Percentiles rank a stretch among this genome's conserved stretches.
Conservation (phyloP, 768 basidiomycete species). For the Macrolepiota fuliginosa region DNA sequence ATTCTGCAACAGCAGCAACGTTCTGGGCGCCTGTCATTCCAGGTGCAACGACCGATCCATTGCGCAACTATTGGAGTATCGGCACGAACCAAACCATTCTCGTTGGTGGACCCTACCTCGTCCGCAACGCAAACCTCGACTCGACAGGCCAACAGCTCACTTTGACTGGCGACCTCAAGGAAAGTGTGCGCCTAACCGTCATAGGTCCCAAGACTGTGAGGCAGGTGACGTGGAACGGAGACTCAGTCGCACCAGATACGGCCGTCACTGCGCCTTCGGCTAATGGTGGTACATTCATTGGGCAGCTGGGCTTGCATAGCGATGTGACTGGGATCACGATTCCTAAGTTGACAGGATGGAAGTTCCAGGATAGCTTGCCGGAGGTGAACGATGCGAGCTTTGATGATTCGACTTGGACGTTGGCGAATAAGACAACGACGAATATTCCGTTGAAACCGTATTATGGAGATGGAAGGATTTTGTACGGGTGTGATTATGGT, state of each 20-base stretch:
- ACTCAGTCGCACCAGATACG: constrained; percentile 35
- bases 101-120: constrained; percentile 63
- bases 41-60: constrained; percentile 32
- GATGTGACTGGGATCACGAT: constrained; percentile 30
- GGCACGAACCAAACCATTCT: constrained; percentile 71
- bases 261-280: constrained; percentile 27
- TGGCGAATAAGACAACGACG: constrained; percentile 70
- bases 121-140: constrained; percentile 50
- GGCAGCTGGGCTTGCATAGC: constrained; percentile 35
- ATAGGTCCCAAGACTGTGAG: constrained; percentile 55
- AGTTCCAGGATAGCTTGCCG: constrained; percentile 71
- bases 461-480: constrained; percentile 73
- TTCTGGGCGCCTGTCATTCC: constrained; percentile 77
- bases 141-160: constrained; percentile 43
- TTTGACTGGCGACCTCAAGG: constrained; percentile 68
- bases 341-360: constrained; percentile 67
- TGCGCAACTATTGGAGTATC: constrained; percentile 66
- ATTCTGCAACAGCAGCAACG: constrained; percentile 61
- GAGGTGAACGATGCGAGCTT: constrained; percentile 52
- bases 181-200: constrained; percentile 54
- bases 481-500: constrained; percentile 86
- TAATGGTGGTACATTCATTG: constrained; percentile 45
- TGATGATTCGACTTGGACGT: constrained; percentile 62
- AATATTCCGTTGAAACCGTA: constrained; percentile 68
- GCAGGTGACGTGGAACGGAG: constrained; percentile 73